Base-by-base conservation (phyloP, 331 rosid species). In the Rosa hybrid region DNA sequence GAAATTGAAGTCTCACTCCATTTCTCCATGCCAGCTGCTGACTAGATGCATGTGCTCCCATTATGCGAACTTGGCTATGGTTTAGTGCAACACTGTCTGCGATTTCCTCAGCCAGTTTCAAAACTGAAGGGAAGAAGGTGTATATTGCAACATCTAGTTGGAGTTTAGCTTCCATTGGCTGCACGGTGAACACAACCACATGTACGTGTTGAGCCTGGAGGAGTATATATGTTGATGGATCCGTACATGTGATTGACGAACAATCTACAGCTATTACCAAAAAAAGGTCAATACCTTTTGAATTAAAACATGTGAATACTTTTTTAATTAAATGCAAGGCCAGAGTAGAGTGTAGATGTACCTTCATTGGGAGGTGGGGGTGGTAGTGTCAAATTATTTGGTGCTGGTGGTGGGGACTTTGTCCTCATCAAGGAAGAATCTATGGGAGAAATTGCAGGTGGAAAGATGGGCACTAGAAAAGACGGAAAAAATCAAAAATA, bases 131-230 rank as follows among this genome's bases (percentile, higher is more conserved):
- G 57, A 96, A 91, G 80, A 92, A 93, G 62, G 86, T 88, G 93
- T 90, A 91, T 87, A 91, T 87, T 63, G 96, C 81, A 67, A 91
- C 84, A 76, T 73, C 76, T 30, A 96, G 83, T 27, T 80, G 76
- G 57, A 96, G 86, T 82, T 91, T 87, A 77, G 93, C 96, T 88
- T 96, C 94, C 84, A 96, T 87, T 4, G 99, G 99, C 90, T 86
- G 72, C 71, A 96, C n/a, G n/a, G n/a, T n/a, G n/a, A n/a, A n/a
- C 98, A 80, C 99, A 96, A 65, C 96, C 94, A 77, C 99, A 96
- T 45, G 91, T 90, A 77, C 99, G 93, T 45, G 91, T 90, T 44
- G 90, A 86, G 57, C 98, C 97, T 1, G 97, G 89, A 71, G 94
- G 90, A 5, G 94, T 90, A 78, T 90, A 78, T 90, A 85, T 51